These are phyloP conservation scores for Zoysia pacifica DNA, from an alignment of 176 grass and related monocot species.

Conservation along the genomic window DNA sequence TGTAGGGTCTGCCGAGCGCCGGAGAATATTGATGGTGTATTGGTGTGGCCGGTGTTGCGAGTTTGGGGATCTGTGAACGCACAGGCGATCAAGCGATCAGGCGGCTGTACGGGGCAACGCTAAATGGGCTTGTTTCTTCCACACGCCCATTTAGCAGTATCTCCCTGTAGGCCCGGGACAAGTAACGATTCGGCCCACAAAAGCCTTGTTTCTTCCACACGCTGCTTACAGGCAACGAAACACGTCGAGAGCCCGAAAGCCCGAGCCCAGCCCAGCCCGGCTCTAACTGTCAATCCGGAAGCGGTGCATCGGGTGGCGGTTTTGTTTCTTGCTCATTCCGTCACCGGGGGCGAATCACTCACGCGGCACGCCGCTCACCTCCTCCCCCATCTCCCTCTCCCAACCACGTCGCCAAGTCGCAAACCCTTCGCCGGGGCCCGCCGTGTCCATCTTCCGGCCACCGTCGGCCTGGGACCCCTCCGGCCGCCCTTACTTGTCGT, in stretches of 20 bases:
- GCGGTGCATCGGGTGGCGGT: conserved; percentile 11
- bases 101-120: no score
- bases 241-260: neutral
- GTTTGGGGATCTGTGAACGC: no score
- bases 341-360: conserved; percentile 37
- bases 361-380: conserved; percentile 38
- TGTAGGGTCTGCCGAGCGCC: no score
- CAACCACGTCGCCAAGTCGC: conserved; percentile 22
- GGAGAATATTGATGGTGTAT: no score
- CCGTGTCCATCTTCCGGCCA: neutral
- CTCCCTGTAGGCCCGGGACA: neutral
- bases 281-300: conserved; percentile 17
- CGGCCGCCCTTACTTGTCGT: neutral
- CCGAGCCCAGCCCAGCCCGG: neutral
- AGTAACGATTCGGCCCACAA: neutral
- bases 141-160: neutral
- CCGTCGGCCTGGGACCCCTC: neutral
- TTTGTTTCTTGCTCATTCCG: neutral
- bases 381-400: conserved; percentile 21
- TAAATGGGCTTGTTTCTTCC: no score
- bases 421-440: conserved; percentile 41
- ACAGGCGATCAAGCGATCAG: no score
- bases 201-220: neutral
- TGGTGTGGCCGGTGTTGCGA: no score
- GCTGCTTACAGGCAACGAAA: no score